Evolutionary conservation across 345 rosid species (phyloP).

Genomic region (Aegle marmelos): DNA sequence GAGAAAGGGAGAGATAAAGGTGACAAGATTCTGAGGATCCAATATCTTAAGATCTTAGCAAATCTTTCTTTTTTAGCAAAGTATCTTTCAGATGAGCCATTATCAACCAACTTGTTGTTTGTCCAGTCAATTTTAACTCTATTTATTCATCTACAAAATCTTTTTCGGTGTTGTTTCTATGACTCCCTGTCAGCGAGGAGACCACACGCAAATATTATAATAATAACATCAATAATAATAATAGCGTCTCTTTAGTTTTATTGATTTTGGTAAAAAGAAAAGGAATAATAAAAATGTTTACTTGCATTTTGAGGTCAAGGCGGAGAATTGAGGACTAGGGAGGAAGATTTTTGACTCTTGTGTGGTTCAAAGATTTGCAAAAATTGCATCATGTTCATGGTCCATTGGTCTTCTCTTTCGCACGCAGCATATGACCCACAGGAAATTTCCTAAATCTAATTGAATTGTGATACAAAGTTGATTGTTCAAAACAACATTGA

Average conservation of each 20-base stretch:
- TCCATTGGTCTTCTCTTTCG: neutral
- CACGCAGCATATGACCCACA: conserved; percentile 6
- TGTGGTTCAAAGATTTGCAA: neutral
- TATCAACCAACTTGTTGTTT: conserved; percentile 25
- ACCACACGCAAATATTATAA: neutral
- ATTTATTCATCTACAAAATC: neutral
- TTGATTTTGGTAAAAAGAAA: too few relatives aligned
- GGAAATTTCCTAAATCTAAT: neutral
- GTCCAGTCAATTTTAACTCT: conserved; percentile 23
- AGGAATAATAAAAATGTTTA: neutral
- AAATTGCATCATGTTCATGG: neutral
- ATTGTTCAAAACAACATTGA: neutral
- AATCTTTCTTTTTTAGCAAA: conserved; percentile 26
- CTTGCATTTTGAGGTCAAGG: neutral
- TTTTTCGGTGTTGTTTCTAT: neutral
- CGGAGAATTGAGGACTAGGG: neutral
- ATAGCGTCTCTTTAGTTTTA: too few relatives aligned
- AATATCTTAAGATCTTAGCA: conserved; percentile 43
- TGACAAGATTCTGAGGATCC: conserved; percentile 43
- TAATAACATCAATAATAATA: neutral
- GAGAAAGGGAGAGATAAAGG: conserved; percentile 20
- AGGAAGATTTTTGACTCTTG: neutral
- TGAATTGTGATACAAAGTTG: neutral
- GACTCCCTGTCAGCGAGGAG: conserved; percentile 11
- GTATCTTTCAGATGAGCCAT: neutral